Conservation (phyloP, 345 rosid genomes). For the Salix arbutifolia region DNA sequence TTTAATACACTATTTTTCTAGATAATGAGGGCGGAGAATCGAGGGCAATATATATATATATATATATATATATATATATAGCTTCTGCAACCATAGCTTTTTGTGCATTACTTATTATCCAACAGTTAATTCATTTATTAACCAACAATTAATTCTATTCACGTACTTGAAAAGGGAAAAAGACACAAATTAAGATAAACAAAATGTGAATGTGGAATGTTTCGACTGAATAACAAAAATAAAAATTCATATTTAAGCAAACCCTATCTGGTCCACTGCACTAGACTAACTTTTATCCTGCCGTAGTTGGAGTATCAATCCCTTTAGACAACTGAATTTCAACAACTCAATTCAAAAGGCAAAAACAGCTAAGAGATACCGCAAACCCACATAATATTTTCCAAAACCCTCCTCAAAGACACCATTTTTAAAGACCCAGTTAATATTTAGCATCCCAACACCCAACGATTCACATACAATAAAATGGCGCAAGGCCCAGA, state of each 20-base stretch:
- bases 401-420: constrained; percentile 22
- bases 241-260: background rate
- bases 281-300: background rate
- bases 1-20: no score
- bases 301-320: background rate
- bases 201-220: background rate
- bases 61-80: no score
- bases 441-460: background rate
- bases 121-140: background rate
- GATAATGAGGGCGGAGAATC: no score
- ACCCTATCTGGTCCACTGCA: background rate
- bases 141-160: background rate
- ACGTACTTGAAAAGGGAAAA: background rate
- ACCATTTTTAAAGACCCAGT: background rate
- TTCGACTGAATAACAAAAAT: background rate
- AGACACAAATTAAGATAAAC: background rate
- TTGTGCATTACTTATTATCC: background rate
- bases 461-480: background rate
- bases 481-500: background rate
- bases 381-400: background rate
- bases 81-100: background rate
- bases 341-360: background rate
- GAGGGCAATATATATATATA: no score
- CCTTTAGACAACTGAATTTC: background rate
- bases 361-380: background rate